phyloP scores from a whole-genome alignment of 2,329 filamentous ascomycete species.

The Neopestalotiopsis sp. region DNA sequence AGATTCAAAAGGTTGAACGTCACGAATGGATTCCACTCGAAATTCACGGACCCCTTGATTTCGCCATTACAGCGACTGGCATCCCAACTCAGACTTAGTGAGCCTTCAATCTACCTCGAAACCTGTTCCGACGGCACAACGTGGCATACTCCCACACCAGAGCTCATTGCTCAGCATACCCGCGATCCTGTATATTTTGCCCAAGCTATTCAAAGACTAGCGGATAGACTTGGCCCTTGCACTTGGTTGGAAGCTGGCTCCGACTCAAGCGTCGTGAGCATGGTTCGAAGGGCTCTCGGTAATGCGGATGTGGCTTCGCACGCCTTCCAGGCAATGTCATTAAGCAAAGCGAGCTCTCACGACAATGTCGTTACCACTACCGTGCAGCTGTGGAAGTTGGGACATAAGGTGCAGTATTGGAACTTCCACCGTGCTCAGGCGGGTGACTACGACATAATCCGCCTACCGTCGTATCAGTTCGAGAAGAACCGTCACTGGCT shows the following conservation, averaged over 20 bases:
- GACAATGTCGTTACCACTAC: constrained; percentile 31
- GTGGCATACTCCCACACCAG: constrained; percentile 6
- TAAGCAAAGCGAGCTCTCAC: constrained; percentile 13
- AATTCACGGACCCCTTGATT: constrained; percentile 7
- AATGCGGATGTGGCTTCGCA: constrained; percentile 10
- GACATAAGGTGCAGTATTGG: constrained; percentile 43
- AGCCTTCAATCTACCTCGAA: constrained; percentile 3
- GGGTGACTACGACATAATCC: constrained; percentile 22
- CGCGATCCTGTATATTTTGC: constrained; percentile 39
- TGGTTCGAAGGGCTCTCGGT: constrained; percentile 36
- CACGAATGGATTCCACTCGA: constrained; percentile 14
- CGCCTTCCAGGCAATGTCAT: constrained; percentile 25
- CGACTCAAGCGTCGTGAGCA: constrained; percentile 36
- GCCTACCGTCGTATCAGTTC: constrained; percentile 49
- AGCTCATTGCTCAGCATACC: constrained; percentile 34
- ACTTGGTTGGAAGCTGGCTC: constrained; percentile 42
- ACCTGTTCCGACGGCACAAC: constrained; percentile 23
- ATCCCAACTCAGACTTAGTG: neutral
- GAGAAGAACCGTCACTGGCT: constrained; percentile 45
- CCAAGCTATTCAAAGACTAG: constrained; percentile 34
- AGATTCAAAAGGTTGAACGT: constrained; percentile 8
- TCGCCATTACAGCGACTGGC: neutral
- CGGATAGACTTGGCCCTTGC: constrained; percentile 23
- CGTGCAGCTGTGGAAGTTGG: constrained; percentile 44
- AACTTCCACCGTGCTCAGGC: constrained; percentile 36